Conservation (phyloP, 2,329 filamentous ascomycete species). For the Aspergillus sp. region DNA sequence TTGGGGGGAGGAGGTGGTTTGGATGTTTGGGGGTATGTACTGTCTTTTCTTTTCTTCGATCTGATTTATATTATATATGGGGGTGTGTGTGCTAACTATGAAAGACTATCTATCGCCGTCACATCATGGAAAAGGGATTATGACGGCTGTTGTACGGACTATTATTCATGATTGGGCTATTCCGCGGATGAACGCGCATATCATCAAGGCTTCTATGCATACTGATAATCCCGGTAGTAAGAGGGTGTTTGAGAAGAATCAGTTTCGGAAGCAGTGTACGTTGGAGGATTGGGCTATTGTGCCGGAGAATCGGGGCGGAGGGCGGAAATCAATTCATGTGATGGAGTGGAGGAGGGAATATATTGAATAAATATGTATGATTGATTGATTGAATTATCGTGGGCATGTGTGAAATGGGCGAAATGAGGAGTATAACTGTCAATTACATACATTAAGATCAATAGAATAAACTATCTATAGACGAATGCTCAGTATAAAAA, state of each 20-base stretch:
- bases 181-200: constrained; percentile 22
- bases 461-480: no score
- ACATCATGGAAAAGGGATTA: constrained; percentile 25
- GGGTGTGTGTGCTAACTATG: no score
- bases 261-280: constrained; percentile 14
- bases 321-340: constrained; percentile 14
- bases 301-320: constrained; percentile 10
- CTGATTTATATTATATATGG: background rate
- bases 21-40: constrained; percentile 19
- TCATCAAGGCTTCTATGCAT: constrained; percentile 15
- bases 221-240: constrained; percentile 20
- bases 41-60: background rate
- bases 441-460: no score
- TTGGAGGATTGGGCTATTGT: constrained; percentile 14
- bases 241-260: constrained; percentile 23
- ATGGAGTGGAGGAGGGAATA: background rate
- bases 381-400: no score
- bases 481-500: no score
- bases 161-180: constrained; percentile 21
- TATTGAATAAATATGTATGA: no score
- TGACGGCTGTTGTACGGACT: constrained; percentile 16
- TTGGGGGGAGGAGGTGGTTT: constrained; percentile 20
- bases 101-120: constrained; percentile 18
- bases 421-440: no score
- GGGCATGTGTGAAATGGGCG: no score